Percentiles rank a stretch among this genome's conserved stretches.
phyloP scores from a whole-genome alignment of 352 stramenopile genomes.

The Thalassiosira mediterranea region DNA sequence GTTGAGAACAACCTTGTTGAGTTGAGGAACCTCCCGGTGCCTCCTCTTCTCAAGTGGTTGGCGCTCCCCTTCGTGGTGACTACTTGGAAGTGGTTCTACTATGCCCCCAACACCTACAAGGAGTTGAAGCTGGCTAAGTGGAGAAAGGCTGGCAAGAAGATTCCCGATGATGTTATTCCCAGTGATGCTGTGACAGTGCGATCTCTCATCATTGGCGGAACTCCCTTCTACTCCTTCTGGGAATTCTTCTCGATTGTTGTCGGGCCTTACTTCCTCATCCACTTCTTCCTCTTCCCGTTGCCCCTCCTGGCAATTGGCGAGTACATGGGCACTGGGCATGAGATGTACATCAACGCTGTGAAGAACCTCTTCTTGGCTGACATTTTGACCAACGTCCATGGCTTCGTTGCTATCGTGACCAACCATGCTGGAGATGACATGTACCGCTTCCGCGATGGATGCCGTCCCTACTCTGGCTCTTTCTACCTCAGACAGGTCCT shows the following conservation, averaged over 20 bases:
- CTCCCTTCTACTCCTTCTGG: slow-evolving; percentile 63
- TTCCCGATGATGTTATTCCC: slow-evolving; percentile 64
- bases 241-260: slow-evolving; percentile 74
- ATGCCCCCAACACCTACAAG: slow-evolving; percentile 86
- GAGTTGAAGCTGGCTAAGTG: slow-evolving; percentile 79
- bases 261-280: slow-evolving; percentile 77
- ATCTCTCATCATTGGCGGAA: slow-evolving; percentile 45
- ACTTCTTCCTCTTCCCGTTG: slow-evolving; percentile 81
- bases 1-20: slow-evolving; percentile 82
- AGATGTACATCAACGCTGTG: slow-evolving; percentile 69
- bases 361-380: slow-evolving; percentile 84
- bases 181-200: slow-evolving; percentile 70
- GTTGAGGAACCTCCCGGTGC: slow-evolving; percentile 66
- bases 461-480: slow-evolving; percentile 74
- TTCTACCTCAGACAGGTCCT: slow-evolving; percentile 86
- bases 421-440: slow-evolving; percentile 86
- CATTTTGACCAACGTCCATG: slow-evolving; percentile 83
- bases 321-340: slow-evolving; percentile 50
- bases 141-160: slow-evolving; percentile 57
- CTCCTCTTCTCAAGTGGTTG: slow-evolving; percentile 69
- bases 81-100: slow-evolving; percentile 87
- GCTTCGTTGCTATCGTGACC: slow-evolving; percentile 84
- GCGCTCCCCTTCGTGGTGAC: slow-evolving; percentile 61
- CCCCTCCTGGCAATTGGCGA: slow-evolving; percentile 60
- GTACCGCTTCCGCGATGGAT: slow-evolving; percentile 83